phyloP scores from a whole-genome alignment of 768 basidiomycete species.

The Lactarius akahatsu region DNA sequence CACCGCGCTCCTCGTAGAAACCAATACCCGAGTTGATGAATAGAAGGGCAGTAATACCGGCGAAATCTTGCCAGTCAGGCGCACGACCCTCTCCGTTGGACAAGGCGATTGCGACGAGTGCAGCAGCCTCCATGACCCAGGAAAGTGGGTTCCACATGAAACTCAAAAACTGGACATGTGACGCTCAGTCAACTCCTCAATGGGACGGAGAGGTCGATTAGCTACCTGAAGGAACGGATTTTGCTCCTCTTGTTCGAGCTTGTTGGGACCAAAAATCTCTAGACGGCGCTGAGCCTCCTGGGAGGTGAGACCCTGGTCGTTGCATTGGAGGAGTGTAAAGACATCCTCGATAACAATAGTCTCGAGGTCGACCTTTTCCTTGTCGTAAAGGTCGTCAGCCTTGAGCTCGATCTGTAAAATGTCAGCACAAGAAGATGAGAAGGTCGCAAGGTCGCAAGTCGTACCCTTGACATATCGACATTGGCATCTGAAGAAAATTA shows the following conservation, averaged over 20 bases:
- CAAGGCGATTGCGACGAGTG: slow-evolving; percentile 89
- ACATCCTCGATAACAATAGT: slow-evolving; percentile 96
- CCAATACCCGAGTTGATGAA: slow-evolving; percentile 96
- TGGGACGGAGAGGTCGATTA: background rate
- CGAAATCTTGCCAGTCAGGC: slow-evolving; percentile 97
- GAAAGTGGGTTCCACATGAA: slow-evolving; percentile 99
- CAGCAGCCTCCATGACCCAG: slow-evolving; percentile 99
- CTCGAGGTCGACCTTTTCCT: slow-evolving; percentile 99
- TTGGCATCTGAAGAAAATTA: slow-evolving; percentile 59
- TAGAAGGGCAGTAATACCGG: slow-evolving; percentile 89
- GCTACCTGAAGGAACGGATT: slow-evolving; percentile 59
- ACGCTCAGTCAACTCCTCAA: background rate
- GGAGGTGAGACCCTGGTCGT: slow-evolving; percentile 69
- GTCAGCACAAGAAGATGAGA: background rate
- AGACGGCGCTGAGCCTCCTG: slow-evolving; percentile 83
- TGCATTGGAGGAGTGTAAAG: slow-evolving; percentile 92
- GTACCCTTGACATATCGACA: slow-evolving; percentile 82
- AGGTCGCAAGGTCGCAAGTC: background rate
- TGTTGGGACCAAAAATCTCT: slow-evolving; percentile 95
- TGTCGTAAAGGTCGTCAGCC: slow-evolving; percentile 93
- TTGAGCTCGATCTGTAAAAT: slow-evolving; percentile 70
- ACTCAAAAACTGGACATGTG: slow-evolving; percentile 65
- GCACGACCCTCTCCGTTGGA: slow-evolving; percentile 86
- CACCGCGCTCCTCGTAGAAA: slow-evolving; percentile 97
- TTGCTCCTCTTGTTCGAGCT: slow-evolving; percentile 86